phyloP scores from a whole-genome alignment of 2,329 filamentous ascomycete species.

The Epichloe sylvatica region DNA sequence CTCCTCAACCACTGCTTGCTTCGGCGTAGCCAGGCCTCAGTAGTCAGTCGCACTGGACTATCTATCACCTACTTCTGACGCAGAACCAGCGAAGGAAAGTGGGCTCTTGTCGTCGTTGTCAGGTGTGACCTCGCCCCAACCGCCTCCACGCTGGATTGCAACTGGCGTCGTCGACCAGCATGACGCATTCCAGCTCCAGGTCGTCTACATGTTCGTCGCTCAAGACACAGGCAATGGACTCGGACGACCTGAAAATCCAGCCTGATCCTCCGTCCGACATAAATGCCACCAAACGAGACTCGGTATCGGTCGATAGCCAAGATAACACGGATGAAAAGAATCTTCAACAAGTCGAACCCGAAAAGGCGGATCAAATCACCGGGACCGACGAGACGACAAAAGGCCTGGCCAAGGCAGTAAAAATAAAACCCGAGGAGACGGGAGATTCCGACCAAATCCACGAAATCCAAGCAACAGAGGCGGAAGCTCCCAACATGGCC shows the following conservation, averaged over 20 bases:
- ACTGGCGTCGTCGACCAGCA: slow-evolving; percentile 9
- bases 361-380: not conserved
- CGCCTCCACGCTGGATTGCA: slow-evolving; percentile 12
- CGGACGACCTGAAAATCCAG: slow-evolving; percentile 12
- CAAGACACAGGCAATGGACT: slow-evolving; percentile 16
- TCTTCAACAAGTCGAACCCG: not conserved
- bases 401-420: not conserved
- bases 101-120: slow-evolving; percentile 4
- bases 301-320: not conserved
- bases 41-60: slow-evolving; percentile 1
- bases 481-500: slow-evolving; percentile 24
- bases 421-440: not conserved
- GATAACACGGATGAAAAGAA: not conserved
- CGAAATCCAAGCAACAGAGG: slow-evolving; percentile 13
- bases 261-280: slow-evolving; percentile 16
- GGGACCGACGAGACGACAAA: not conserved
- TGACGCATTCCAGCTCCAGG: slow-evolving; percentile 16
- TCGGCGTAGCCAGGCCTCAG: slow-evolving; percentile 1
- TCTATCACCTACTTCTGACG: slow-evolving; percentile 5
- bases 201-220: slow-evolving; percentile 9
- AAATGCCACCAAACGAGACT: slow-evolving; percentile 7
- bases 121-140: slow-evolving; percentile 1
- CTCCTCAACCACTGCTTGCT: slow-evolving; percentile 7
- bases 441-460: slow-evolving; percentile 6
- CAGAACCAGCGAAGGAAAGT: slow-evolving; percentile 5